phyloP scores from a whole-genome alignment of 768 basidiomycete species.

The Collybia mongolica region DNA sequence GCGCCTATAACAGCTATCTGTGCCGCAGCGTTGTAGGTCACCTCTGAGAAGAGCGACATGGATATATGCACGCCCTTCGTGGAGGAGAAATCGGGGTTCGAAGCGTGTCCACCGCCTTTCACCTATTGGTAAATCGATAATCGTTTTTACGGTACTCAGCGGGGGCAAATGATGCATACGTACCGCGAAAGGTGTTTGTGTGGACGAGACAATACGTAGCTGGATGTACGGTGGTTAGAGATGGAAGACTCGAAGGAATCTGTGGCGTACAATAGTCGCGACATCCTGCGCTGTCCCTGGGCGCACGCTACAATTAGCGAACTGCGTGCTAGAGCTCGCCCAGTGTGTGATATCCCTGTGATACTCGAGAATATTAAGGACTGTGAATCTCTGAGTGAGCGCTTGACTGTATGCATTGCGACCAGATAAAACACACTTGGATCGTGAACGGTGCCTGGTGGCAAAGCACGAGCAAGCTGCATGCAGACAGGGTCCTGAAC shows the following conservation, averaged over 20 bases:
- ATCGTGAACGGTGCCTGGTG: too few relatives aligned
- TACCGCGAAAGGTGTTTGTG: slow-evolving; percentile 54
- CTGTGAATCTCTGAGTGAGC: too few relatives aligned
- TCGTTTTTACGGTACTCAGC: too few relatives aligned
- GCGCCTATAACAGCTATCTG: slow-evolving; percentile 42
- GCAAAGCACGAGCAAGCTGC: too few relatives aligned
- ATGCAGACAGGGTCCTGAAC: too few relatives aligned
- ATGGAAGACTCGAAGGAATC: too few relatives aligned
- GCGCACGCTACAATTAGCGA: slow-evolving; percentile 53
- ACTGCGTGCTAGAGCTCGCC: slow-evolving; percentile 46
- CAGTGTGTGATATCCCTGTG: slow-evolving; percentile 45
- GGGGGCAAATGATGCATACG: too few relatives aligned
- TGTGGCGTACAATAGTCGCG: slow-evolving; percentile 39
- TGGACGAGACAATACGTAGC: slow-evolving; percentile 9
- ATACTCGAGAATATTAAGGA: slow-evolving; percentile 29
- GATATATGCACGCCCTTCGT: slow-evolving; percentile 59
- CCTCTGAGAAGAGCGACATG: slow-evolving; percentile 46
- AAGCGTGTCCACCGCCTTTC: slow-evolving; percentile 59
- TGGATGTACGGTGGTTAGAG: background rate
- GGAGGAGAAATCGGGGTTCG: slow-evolving; percentile 58
- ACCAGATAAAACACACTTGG: too few relatives aligned
- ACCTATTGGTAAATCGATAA: too few relatives aligned
- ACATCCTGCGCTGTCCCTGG: slow-evolving; percentile 55
- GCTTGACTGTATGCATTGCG: too few relatives aligned
- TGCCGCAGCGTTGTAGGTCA: slow-evolving; percentile 36